Conservation (phyloP, 2,329 filamentous ascomycete species). For the Paecilomyces fulvus region DNA sequence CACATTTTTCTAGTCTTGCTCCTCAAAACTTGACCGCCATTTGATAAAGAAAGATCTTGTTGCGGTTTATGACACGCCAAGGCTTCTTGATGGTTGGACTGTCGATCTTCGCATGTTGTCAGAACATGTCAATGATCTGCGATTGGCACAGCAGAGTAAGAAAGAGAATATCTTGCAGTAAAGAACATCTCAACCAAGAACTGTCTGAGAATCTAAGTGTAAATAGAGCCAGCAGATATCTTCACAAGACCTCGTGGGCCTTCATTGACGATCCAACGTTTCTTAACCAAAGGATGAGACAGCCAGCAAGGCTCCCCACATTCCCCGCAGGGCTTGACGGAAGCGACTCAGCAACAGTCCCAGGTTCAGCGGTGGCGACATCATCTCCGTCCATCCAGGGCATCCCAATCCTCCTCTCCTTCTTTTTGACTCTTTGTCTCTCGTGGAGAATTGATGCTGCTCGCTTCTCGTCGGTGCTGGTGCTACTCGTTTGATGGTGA, state of each 20-base stretch:
- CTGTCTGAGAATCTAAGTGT: neutral
- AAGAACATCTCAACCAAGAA: neutral
- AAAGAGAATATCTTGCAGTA: neutral
- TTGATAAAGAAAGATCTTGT: neutral
- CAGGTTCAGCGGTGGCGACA: neutral
- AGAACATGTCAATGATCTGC: neutral
- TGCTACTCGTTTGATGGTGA: neutral
- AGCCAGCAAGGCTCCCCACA: neutral
- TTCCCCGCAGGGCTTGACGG: neutral
- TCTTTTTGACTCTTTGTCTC: neutral
- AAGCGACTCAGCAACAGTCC: neutral
- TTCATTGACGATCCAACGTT: neutral
- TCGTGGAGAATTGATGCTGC: neutral
- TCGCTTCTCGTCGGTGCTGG: neutral
- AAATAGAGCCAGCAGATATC: neutral
- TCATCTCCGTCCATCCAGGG: neutral
- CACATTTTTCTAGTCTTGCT: neutral
- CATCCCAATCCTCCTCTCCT: neutral
- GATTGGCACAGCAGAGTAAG: neutral
- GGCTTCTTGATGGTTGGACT: neutral
- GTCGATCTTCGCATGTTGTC: neutral
- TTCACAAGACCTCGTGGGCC: neutral
- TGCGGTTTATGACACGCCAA: neutral
- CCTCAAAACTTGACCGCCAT: neutral
- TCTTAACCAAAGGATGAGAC: neutral